These are phyloP conservation scores for Perkinsus olseni DNA, from an alignment of 169 alveolate genomes.

Conservation along the genomic window DNA sequence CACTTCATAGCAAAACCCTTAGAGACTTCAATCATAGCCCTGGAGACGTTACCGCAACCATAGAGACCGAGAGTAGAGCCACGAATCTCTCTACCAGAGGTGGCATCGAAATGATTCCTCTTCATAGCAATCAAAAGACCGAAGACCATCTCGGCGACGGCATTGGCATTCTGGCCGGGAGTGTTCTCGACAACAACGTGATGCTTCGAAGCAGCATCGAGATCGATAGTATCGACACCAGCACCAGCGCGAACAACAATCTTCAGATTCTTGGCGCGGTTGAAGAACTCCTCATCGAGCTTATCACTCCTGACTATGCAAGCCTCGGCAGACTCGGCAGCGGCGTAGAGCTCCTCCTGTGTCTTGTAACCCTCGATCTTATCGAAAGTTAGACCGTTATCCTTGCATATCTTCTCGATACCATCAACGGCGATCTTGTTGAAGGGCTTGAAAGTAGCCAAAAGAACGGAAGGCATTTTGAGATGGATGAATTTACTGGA, in stretches of 20 bases:
- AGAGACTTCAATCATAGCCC: conserved; percentile 17
- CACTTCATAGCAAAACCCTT: conserved; percentile 28
- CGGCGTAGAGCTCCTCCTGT: neutral
- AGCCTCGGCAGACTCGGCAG: neutral
- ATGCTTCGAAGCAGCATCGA: conserved; percentile 38
- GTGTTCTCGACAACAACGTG: conserved; percentile 54
- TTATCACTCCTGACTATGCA: neutral
- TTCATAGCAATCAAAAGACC: conserved; percentile 15
- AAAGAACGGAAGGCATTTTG: conserved; percentile 18
- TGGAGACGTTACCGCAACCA: conserved; percentile 29
- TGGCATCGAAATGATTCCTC: neutral
- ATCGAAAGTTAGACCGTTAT: conserved; percentile 12
- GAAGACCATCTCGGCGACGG: conserved; percentile 70
- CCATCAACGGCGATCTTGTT: conserved; percentile 20
- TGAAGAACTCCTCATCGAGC: neutral
- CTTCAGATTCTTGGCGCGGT: neutral
- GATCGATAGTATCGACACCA: conserved; percentile 55
- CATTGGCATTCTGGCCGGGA: conserved; percentile 72
- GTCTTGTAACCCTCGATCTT: neutral
- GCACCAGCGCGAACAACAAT: conserved; percentile 62
- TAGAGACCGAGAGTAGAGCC: conserved; percentile 16
- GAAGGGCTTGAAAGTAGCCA: conserved; percentile 34
- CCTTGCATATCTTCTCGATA: conserved; percentile 12
- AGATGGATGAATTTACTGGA: neutral
- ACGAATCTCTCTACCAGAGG: too few relatives aligned